Conservation (phyloP, 2,329 filamentous ascomycete genomes). For the Ophiostoma ips region DNA sequence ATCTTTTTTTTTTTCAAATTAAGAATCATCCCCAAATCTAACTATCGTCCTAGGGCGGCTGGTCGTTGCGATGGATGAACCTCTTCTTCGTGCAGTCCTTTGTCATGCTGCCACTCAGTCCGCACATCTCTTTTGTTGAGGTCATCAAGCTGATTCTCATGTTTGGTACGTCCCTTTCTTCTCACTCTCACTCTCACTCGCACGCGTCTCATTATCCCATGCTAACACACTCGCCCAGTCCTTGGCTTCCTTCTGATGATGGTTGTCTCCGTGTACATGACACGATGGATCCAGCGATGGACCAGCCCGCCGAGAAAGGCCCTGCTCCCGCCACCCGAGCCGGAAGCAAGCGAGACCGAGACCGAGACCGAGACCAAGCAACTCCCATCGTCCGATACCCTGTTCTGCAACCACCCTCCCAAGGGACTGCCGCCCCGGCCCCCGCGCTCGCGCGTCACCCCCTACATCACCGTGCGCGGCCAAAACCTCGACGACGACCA, state of each 20-base stretch:
- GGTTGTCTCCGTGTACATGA: conserved; percentile 38
- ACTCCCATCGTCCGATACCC: not conserved
- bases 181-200: not conserved
- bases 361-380: not conserved
- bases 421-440: conserved; percentile 5
- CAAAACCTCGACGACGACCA: conserved; percentile 13
- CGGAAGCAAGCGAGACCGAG: conserved; percentile 15
- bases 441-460: conserved; percentile 10
- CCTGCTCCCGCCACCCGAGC: conserved; percentile 36
- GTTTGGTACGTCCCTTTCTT: conserved; percentile 27
- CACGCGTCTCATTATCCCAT: not conserved
- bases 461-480: conserved; percentile 14
- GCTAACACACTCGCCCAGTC: conserved; percentile 23
- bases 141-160: conserved; percentile 45
- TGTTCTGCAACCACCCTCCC: conserved; percentile 5
- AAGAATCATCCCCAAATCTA: no score
- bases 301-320: conserved; percentile 38
- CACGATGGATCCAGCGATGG: conserved; percentile 36
- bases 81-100: conserved; percentile 47
- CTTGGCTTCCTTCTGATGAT: conserved; percentile 41
- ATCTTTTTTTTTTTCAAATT: no score
- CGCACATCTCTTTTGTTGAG: conserved; percentile 37
- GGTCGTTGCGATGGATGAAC: conserved; percentile 44
- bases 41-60: conserved; percentile 28
- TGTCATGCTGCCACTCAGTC: conserved; percentile 42